These are phyloP conservation scores for Amanita jacksonii DNA, from an alignment of 768 basidiomycete genomes.

Conservation along the genomic window DNA sequence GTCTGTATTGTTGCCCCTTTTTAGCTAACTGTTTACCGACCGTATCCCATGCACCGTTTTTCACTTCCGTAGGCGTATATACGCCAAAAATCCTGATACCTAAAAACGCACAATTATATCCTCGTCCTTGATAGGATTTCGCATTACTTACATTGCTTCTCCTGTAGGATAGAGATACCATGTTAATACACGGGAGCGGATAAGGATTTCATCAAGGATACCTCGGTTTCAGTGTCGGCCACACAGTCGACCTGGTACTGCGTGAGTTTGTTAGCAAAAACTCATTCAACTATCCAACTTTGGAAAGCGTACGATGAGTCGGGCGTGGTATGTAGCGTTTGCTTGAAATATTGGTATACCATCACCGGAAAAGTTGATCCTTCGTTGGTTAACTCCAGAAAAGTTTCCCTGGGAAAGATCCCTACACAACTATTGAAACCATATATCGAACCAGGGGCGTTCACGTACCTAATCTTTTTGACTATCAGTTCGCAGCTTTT, in stretches of 20 bases:
- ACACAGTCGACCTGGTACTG: slow-evolving; percentile 44
- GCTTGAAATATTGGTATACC: slow-evolving; percentile 60
- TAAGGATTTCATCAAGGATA: slow-evolving; percentile 8
- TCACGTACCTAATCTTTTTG: slow-evolving; percentile 62
- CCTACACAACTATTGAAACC: slow-evolving; percentile 23
- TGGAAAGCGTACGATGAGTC: slow-evolving; percentile 43
- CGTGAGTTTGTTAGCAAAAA: slow-evolving; percentile 4
- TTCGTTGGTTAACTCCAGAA: slow-evolving; percentile 59
- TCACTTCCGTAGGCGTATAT: slow-evolving; percentile 30
- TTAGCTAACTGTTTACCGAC: slow-evolving; percentile 26
- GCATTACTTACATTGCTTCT: slow-evolving; percentile 20
- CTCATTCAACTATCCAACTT: background rate
- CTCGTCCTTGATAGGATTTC: background rate
- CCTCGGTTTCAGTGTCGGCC: slow-evolving; percentile 25
- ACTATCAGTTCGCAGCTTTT: slow-evolving; percentile 43
- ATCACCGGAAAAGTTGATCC: slow-evolving; percentile 32
- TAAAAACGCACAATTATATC: slow-evolving; percentile 6
- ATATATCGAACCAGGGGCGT: background rate
- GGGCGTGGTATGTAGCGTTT: slow-evolving; percentile 46
- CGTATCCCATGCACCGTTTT: slow-evolving; percentile 29
- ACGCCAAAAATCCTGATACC: slow-evolving; percentile 29
- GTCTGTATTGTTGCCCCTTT: slow-evolving; percentile 42
- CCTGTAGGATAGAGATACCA: slow-evolving; percentile 8
- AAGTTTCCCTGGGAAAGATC: slow-evolving; percentile 64
- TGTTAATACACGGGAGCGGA: background rate